Evolutionary conservation across 495 filamentous ascomycete species (phyloP), one percentile per base, ranked within the genome.

Genomic region (Darksidea phi): DNA sequence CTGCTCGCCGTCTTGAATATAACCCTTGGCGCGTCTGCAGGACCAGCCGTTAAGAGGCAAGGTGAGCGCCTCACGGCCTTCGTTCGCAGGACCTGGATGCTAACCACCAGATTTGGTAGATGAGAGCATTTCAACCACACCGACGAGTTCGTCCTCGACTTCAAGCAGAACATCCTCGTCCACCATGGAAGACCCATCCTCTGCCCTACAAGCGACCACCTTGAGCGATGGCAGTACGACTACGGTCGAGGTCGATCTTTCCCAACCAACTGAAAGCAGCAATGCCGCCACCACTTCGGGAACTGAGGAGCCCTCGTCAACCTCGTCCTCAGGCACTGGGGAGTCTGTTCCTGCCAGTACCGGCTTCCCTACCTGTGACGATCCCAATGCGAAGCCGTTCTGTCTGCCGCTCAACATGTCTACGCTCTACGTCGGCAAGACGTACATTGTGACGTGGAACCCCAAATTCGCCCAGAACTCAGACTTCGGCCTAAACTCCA

Each of bases 381-480:
- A 69, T 28, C 28, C 61, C 11, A 24, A 69, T 21, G 62, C 20
- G 13, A 59, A 60, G 17, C 75, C 75, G 6, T 76, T 78, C 48
- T 79, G 77, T 57, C 67, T 73, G 17, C 77, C 77, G 26, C 66
- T 54, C 20, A 67, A 78, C 54, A 68, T 66, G 21, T 65, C 67
- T 0, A 67, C 72, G 45, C 64, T 79, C 42, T 67, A 71, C 25
- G 72, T 75, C 6, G 77, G 72, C 48, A 72, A 72, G 7, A 76
- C 67, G 1, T 77, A 78, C 62, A 77, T 76, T 59, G 64, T 76
- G 18, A 79, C 76, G 13, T 79, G 77, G 77, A 72, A 79, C 61
- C 66, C 75, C 18, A 69, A 74, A 32, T 32, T 32, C 28, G 28
- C 28, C 28, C 10, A 3, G 28, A 10, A 32, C 28, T 4, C 3